phyloP scores from a whole-genome alignment of 192 early-diverging fungal species.

The Umbelopsis isabellina region DNA sequence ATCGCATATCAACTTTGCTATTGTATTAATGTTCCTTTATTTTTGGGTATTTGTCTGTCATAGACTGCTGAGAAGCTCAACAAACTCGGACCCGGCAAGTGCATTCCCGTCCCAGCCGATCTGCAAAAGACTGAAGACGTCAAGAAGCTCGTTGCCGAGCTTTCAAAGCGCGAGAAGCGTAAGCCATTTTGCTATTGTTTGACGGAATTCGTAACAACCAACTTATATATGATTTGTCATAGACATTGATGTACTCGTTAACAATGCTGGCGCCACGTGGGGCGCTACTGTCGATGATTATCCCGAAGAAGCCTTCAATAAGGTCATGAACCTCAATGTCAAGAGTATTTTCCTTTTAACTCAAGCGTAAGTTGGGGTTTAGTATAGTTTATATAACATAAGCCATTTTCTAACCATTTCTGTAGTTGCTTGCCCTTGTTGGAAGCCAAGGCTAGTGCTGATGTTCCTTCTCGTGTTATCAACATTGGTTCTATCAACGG shows the following conservation, averaged over 20 bases:
- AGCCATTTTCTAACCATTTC: neutral
- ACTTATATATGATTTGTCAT: neutral
- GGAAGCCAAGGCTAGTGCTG: constrained; percentile 50
- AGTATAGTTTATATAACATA: neutral
- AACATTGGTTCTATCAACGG: constrained; percentile 80
- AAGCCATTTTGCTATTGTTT: constrained; percentile 23
- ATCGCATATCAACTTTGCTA: neutral
- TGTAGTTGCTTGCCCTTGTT: constrained; percentile 66
- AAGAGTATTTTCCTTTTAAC: constrained; percentile 81
- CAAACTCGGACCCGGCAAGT: constrained; percentile 64
- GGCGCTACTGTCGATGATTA: constrained; percentile 54
- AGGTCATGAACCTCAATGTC: constrained; percentile 85
- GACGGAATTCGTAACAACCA: neutral
- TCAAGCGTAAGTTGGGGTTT: constrained; percentile 49
- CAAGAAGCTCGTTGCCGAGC: constrained; percentile 55
- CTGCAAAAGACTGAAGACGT: constrained; percentile 62
- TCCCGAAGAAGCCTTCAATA: constrained; percentile 66
- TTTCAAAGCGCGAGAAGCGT: constrained; percentile 63
- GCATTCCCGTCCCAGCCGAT: constrained; percentile 72
- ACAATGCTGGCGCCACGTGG: constrained; percentile 77
- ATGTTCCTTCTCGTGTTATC: constrained; percentile 75
- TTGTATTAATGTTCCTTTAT: neutral
- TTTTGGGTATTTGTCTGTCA: neutral
- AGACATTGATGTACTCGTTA: constrained; percentile 84
- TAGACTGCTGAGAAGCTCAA: constrained; percentile 70